Evolutionary conservation across 2,329 filamentous ascomycete genomes (phyloP), one percentile per base, ranked within the genome.

Genomic region (Dactylellina leptospora): DNA sequence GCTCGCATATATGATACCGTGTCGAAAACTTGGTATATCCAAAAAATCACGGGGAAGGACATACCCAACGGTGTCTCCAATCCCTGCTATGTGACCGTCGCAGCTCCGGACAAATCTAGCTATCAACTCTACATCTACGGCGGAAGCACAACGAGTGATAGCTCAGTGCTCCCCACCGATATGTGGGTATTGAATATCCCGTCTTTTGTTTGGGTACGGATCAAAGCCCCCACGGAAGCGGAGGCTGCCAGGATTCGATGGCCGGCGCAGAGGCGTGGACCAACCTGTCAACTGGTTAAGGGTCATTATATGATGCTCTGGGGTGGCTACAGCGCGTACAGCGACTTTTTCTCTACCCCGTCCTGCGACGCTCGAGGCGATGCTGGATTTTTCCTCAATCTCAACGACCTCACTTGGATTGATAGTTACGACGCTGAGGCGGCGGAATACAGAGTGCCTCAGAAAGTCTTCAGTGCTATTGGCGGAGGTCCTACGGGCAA

Each of bases 161-260:
- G 27, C 3, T 1, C 18, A 20, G 1, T 8, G 4, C 18, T 25
- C 3, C 22, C 36, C 8, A 8, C 10, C 5, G 48, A 53, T 9
- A 3, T 63, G 18, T 63, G 59, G 59, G 38, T 22, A 6, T 27
- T 63, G 36, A 63, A 54, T 20, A 63, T 63, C 3, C 59, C 59
- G 6, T 25, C 59, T 0, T 63, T 63, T 13, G 38, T 33, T 5
- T 63, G 59, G 59, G 59, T 63, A 5, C 48, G 38, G 6, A 13
- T 54, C 10, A 38, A 63, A 20, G 51, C 45, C 20, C 40, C 48
- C 6, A 13, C 33, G 5, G 4, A 16, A 10, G 9, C 30, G 9
- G 23, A 23, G n/a, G 22, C 59, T 30, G n/a, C n/a, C n/a, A n/a
- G n/a, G n/a, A n/a, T n/a, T n/a, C n/a, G n/a, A n/a, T n/a, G n/a